Percentiles rank a stretch among this genome's conserved stretches.
Conservation (phyloP, 495 filamentous ascomycete genomes). For the Jackrogersella multiformis region DNA sequence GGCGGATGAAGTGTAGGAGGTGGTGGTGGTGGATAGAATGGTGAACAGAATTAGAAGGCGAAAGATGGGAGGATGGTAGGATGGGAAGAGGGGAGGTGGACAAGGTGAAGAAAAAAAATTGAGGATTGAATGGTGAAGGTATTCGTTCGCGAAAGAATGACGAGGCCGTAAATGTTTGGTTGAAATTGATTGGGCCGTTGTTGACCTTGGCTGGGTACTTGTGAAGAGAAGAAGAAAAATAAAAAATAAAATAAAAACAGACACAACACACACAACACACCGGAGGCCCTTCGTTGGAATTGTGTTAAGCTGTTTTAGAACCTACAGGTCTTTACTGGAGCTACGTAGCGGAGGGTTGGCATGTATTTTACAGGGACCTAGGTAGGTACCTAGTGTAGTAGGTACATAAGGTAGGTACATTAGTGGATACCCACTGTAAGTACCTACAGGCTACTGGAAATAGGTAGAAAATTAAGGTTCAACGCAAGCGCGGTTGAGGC, state of each 20-base stretch:
- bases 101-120: no score
- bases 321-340: conserved; percentile 12
- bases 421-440: neutral
- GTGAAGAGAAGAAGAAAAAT: conserved; percentile 11
- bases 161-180: conserved; percentile 47
- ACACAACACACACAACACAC: conserved; percentile 21
- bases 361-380: neutral
- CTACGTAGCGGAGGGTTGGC: conserved; percentile 27
- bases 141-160: conserved; percentile 45
- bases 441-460: no score
- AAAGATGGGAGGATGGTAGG: no score
- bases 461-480: conserved; percentile 9
- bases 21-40: conserved; percentile 24
- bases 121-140: conserved; percentile 28
- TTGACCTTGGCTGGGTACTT: conserved; percentile 34
- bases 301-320: conserved; percentile 18
- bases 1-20: conserved; percentile 22
- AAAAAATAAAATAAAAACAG: conserved; percentile 36
- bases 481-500: conserved; percentile 27
- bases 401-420: neutral
- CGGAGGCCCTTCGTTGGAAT: conserved; percentile 24
- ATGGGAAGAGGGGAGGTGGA: no score
- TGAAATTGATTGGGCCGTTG: conserved; percentile 43
- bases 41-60: conserved; percentile 32
- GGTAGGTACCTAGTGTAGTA: neutral